Base-by-base conservation (phyloP, 2,329 filamentous ascomycete species). In the Xylogone sp. region DNA sequence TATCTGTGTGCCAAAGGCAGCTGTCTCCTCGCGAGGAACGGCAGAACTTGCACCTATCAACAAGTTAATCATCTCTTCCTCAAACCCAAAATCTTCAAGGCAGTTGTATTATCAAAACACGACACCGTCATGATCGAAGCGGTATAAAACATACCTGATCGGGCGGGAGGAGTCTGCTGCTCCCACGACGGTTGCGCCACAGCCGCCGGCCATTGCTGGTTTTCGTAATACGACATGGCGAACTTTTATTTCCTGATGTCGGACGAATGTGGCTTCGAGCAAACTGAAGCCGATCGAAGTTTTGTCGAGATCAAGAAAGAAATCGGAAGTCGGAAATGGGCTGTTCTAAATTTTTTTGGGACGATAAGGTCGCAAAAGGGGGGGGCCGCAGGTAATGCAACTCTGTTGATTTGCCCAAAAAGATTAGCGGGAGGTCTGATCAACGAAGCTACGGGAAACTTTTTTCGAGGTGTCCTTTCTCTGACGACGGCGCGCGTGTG, bases 1-100 rank as follows among this genome's bases (percentile, higher is more conserved):
- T 70, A 96, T 87, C 73, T 96, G 91, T 68, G 88, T 86, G 60
- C 83, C 84, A 69, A 96, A 96, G 53, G 91, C 90, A 65, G 78
- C 75, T 53, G 82, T 79, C 55, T 95, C 90, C 59, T 93, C 88
- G 62, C 84, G 82, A 50, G 84, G 81, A 59, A 83, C 83, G 47
- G 87, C 85, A 52, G 87, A 91, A 70, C 81, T 90, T 56, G 88
- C 83, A 71, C 87, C 88, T 90, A 69, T 56, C 57, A 63, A 39
- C 10, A 7, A 50, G 56, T 64, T 56, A 61, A 63, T 62, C 58
- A 16, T 39, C 12, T 39, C 8, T 39, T 6, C n/a, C 34, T 16
- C 8, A 39, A 39, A 39, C 34, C 34, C 6, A 5, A 4, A 39
- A 39, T 39, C 34, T 9, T 39, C 34, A 18, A 7, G n/a, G n/a